Evolutionary conservation across 306 rosid species (phyloP).

Genomic region (Hippophae gyantsensis): DNA sequence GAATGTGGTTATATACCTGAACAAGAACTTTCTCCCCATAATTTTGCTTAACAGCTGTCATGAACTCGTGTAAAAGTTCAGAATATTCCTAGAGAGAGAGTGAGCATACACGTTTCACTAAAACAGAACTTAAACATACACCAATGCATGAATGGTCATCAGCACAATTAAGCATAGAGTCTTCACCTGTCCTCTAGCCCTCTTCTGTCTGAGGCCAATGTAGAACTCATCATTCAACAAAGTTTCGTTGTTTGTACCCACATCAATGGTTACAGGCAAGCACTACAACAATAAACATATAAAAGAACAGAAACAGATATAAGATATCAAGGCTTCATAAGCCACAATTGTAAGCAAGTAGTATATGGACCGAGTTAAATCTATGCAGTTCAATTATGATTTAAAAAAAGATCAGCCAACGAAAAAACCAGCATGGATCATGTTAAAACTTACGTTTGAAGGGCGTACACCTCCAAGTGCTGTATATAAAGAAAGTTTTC

Average conservation of each 20-base stretch:
- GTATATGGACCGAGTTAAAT: background rate
- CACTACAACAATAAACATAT: slow-evolving; percentile 48
- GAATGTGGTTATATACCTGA: slow-evolving; percentile 48
- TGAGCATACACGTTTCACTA: slow-evolving; percentile 9
- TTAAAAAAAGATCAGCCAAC: no score
- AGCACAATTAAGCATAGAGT: slow-evolving; percentile 8
- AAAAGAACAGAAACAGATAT: slow-evolving; percentile 6
- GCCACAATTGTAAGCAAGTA: background rate
- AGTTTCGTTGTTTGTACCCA: slow-evolving; percentile 88
- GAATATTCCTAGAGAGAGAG: slow-evolving; percentile 57
- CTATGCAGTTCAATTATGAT: no score
- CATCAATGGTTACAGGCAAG: slow-evolving; percentile 96
- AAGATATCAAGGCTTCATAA: background rate
- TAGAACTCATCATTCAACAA: slow-evolving; percentile 82
- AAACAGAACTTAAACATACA: background rate
- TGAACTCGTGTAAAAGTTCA: slow-evolving; percentile 79
- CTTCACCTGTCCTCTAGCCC: slow-evolving; percentile 84
- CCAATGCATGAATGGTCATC: slow-evolving; percentile 9
- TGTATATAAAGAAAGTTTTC: slow-evolving; percentile 79
- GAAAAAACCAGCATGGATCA: slow-evolving; percentile 2
- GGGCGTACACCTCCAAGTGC: slow-evolving; percentile 99
- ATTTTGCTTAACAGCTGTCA: slow-evolving; percentile 76
- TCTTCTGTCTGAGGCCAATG: slow-evolving; percentile 82
- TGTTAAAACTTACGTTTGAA: slow-evolving; percentile 61
- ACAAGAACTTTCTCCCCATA: slow-evolving; percentile 86